These are phyloP conservation scores for Arabidopsis thaliana DNA, from an alignment of 345 rosid genomes.

Conservation along the genomic window DNA sequence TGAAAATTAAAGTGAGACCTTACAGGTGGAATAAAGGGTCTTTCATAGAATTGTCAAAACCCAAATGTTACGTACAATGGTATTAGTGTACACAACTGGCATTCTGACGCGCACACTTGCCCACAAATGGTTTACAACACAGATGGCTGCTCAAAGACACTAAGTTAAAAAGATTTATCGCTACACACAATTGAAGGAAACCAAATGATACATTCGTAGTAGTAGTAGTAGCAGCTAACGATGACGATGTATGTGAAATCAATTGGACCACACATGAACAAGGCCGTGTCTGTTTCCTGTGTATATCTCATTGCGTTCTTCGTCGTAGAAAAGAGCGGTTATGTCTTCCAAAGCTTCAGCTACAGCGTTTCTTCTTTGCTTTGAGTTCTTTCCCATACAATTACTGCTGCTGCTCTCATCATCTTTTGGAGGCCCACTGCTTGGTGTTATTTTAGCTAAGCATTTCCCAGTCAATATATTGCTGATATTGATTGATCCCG, in stretches of 20 bases:
- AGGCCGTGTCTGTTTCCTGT: constrained; percentile 84
- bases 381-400: constrained; percentile 43
- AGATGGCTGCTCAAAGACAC: constrained; percentile 24
- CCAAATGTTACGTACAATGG: constrained; percentile 42
- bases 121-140: constrained; percentile 36
- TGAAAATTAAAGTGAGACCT: background rate
- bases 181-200: constrained; percentile 44
- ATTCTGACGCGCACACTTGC: constrained; percentile 40
- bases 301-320: constrained; percentile 94
- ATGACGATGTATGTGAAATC: constrained; percentile 50
- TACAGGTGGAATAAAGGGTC: constrained; percentile 9
- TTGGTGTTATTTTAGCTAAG: constrained; percentile 78
- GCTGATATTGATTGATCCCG: constrained; percentile 91
- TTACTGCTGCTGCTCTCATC: constrained; percentile 52
- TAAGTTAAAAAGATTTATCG: constrained; percentile 35
- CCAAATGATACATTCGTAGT: constrained; percentile 24
- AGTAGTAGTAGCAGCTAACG: constrained; percentile 30
- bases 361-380: constrained; percentile 61
- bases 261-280: constrained; percentile 93
- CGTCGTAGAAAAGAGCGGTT: constrained; percentile 88
- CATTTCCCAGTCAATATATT: constrained; percentile 96
- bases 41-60: constrained; percentile 27
- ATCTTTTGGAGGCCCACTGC: constrained; percentile 59
- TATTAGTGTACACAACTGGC: constrained; percentile 36
- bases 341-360: constrained; percentile 89